phyloP scores from a whole-genome alignment of 2,329 filamentous ascomycete genomes.

The Xylaria sp. region DNA sequence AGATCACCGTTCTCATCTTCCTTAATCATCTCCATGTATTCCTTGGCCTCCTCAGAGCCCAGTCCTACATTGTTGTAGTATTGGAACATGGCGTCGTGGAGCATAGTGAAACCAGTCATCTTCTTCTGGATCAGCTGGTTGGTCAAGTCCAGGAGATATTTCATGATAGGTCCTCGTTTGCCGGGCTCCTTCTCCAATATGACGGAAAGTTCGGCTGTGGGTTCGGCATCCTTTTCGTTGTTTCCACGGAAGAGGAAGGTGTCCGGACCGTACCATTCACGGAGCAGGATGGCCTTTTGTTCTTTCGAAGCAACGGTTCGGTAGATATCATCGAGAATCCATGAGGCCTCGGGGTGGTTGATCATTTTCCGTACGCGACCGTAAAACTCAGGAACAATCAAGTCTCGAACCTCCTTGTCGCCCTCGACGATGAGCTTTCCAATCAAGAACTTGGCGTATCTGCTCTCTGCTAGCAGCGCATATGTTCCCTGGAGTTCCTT shows the following conservation, averaged over 20 bases:
- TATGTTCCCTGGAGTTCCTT: slow-evolving; percentile 81
- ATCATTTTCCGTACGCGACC: slow-evolving; percentile 88
- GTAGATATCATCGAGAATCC: slow-evolving; percentile 97
- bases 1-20: slow-evolving; percentile 87
- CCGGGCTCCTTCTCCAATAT: slow-evolving; percentile 75
- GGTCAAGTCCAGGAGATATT: slow-evolving; percentile 77
- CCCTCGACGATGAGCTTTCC: slow-evolving; percentile 94
- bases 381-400: slow-evolving; percentile 92
- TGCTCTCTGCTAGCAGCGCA: slow-evolving; percentile 80
- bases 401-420: slow-evolving; percentile 76
- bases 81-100: slow-evolving; percentile 97
- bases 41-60: slow-evolving; percentile 74
- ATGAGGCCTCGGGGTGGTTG: slow-evolving; percentile 91
- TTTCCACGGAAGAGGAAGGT: slow-evolving; percentile 70
- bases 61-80: slow-evolving; percentile 79
- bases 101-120: slow-evolving; percentile 92
- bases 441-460: slow-evolving; percentile 95
- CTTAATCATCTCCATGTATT: slow-evolving; percentile 86
- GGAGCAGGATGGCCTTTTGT: slow-evolving; percentile 78
- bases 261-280: slow-evolving; percentile 95
- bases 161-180: slow-evolving; percentile 83
- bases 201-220: slow-evolving; percentile 61
- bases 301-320: slow-evolving; percentile 77
- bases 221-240: slow-evolving; percentile 44
- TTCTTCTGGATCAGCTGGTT: slow-evolving; percentile 94